Evolutionary conservation across 164 flowering plant species (phyloP).

Genomic region (Dillenia suffruticosa): DNA sequence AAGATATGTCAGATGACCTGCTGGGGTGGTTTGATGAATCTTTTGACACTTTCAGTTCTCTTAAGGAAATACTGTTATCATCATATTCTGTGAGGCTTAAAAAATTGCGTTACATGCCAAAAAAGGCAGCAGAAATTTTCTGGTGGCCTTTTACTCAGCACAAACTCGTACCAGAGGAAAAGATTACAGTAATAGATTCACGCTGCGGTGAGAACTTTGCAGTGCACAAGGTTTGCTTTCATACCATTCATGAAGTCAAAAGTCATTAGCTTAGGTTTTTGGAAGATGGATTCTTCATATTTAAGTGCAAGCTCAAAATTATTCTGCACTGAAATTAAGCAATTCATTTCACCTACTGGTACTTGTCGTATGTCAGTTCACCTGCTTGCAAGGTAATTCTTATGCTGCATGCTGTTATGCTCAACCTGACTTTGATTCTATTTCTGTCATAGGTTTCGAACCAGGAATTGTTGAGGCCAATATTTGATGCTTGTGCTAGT

Average conservation of each 20-base stretch:
- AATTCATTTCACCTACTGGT: no score
- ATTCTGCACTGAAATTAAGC: no score
- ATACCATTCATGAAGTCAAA: no score
- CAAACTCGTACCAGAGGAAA: constrained; percentile 64
- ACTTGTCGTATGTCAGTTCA: background rate
- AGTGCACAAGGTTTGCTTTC: constrained; percentile 62
- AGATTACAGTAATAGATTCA: constrained; percentile 91
- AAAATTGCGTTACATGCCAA: constrained; percentile 66
- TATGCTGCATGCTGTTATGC: background rate
- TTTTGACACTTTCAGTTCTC: constrained; percentile 42
- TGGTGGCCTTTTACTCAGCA: constrained; percentile 99
- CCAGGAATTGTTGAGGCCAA: constrained; percentile 43
- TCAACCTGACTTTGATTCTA: constrained; percentile 3
- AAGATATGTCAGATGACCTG: constrained; percentile 66
- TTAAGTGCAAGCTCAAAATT: no score
- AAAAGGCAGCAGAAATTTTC: constrained; percentile 57
- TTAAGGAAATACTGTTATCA: constrained; percentile 57
- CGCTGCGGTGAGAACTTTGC: constrained; percentile 95
- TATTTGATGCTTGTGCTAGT: constrained; percentile 99
- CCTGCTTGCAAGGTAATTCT: no score
- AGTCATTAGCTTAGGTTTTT: no score
- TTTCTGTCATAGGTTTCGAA: constrained; percentile 26
- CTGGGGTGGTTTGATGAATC: constrained; percentile 81
- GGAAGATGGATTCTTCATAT: no score
- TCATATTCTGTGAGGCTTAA: constrained; percentile 47